A percentile compares a stretch with the other conserved stretches of the same genome.
Conservation (phyloP, 768 basidiomycete genomes). For the Podaxis carcinomalis region DNA sequence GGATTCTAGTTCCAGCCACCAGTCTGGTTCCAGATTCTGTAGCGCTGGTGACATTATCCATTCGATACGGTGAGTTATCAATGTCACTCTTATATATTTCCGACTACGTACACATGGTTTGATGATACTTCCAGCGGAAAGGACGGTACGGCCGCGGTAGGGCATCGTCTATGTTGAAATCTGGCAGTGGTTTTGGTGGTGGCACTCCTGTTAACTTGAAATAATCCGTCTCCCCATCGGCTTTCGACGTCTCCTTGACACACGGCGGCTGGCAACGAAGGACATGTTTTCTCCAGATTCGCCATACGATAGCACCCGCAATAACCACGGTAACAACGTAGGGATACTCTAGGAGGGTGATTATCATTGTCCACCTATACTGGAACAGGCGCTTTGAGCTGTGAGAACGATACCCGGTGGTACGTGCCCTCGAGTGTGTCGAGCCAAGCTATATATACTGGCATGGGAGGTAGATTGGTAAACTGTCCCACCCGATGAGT, state of each 20-base stretch:
- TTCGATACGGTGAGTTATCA: background rate
- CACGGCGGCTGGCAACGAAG: background rate
- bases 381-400: background rate
- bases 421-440: background rate
- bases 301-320: background rate
- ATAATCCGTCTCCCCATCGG: conserved; percentile 25
- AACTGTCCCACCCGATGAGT: background rate
- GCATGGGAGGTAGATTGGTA: background rate
- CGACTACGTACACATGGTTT: conserved; percentile 47
- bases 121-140: conserved; percentile 52
- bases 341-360: background rate
- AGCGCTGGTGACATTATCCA: conserved; percentile 28
- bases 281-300: background rate
- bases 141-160: conserved; percentile 51
- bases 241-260: background rate
- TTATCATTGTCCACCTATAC: background rate
- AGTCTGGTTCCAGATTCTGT: conserved; percentile 46
- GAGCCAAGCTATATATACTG: background rate
- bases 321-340: background rate
- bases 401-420: background rate
- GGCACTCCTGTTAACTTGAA: conserved; percentile 40
- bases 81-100: background rate
- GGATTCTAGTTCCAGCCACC: conserved; percentile 54
- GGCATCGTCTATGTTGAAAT: conserved; percentile 40
- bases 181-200: conserved; percentile 32